Evolutionary conservation across 306 rosid genomes (phyloP).

Genomic region (Cucurbita maxima): DNA sequence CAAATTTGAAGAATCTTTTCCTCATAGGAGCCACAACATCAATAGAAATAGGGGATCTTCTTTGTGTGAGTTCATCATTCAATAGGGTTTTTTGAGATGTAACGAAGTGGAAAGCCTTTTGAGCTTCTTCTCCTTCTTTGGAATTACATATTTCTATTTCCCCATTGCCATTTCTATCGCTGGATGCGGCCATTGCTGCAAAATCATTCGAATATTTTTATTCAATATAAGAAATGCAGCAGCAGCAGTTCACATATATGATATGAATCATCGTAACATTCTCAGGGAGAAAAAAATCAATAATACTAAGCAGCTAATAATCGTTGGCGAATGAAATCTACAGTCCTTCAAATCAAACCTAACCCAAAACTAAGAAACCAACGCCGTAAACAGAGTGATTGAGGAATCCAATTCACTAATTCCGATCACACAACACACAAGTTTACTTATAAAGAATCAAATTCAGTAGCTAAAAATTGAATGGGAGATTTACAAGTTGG

Average conservation of each 20-base stretch:
- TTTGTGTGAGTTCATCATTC: constrained; percentile 24
- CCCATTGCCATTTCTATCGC: constrained; percentile 27
- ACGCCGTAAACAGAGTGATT: neutral
- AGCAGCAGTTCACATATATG: constrained; percentile 1
- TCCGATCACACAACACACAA: neutral
- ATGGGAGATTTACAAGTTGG: neutral
- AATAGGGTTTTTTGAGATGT: constrained; percentile 24
- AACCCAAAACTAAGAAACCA: neutral
- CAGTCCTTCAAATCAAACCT: neutral
- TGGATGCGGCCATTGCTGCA: constrained; percentile 36
- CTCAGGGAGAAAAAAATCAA: neutral
- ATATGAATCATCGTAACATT: neutral
- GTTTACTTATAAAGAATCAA: neutral
- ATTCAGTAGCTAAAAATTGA: neutral
- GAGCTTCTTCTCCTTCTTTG: constrained; percentile 25
- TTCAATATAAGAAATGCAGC: constrained; percentile 10
- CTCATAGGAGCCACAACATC: constrained; percentile 29
- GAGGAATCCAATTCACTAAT: neutral
- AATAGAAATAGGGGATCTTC: constrained; percentile 16
- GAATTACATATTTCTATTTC: constrained; percentile 39
- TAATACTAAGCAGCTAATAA: neutral
- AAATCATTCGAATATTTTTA: neutral
- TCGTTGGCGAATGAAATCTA: neutral
- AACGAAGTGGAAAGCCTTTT: constrained; percentile 26
- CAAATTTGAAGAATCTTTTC: constrained; percentile 35